phyloP scores from a whole-genome alignment of 2,329 filamentous ascomycete species.

The Epichloe scottii region DNA sequence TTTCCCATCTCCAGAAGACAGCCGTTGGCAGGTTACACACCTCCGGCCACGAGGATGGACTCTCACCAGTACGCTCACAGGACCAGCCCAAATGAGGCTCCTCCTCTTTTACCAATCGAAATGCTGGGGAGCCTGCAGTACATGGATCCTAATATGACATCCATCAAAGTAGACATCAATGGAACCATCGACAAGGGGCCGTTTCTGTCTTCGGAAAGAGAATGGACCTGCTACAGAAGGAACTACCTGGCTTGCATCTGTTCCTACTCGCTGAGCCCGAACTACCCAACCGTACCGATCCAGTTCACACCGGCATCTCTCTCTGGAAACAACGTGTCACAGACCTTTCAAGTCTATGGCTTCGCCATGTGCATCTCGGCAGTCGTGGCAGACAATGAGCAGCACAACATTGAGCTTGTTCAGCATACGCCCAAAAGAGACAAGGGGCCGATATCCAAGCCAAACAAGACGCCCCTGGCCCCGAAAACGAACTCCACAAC shows the following conservation, averaged over 20 bases:
- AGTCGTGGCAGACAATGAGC: conserved; percentile 61
- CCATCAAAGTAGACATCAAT: conserved; percentile 59
- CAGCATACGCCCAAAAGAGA: conserved; percentile 88
- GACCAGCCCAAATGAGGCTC: conserved; percentile 27
- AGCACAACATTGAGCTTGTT: conserved; percentile 70
- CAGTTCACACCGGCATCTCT: conserved; percentile 31
- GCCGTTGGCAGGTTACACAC: conserved; percentile 32
- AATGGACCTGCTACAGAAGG: conserved; percentile 85
- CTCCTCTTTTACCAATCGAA: conserved; percentile 38
- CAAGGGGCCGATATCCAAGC: conserved; percentile 69
- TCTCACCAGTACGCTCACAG: conserved; percentile 24
- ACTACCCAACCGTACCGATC: conserved; percentile 31
- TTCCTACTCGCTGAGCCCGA: conserved; percentile 58
- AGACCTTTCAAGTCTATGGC: conserved; percentile 53
- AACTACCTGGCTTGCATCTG: conserved; percentile 86
- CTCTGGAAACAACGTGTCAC: conserved; percentile 11
- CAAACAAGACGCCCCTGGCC: conserved; percentile 53
- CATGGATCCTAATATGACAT: conserved; percentile 31
- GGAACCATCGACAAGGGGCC: conserved; percentile 84
- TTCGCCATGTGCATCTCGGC: conserved; percentile 81
- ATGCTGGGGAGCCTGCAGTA: conserved; percentile 51
- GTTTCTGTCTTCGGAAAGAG: conserved; percentile 57
- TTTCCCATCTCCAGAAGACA: conserved; percentile 36
- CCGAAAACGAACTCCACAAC: conserved; percentile 50
- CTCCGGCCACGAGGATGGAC: conserved; percentile 38